Base-by-base conservation (phyloP, 208 protist species). In the Leishmania mexicana region DNA sequence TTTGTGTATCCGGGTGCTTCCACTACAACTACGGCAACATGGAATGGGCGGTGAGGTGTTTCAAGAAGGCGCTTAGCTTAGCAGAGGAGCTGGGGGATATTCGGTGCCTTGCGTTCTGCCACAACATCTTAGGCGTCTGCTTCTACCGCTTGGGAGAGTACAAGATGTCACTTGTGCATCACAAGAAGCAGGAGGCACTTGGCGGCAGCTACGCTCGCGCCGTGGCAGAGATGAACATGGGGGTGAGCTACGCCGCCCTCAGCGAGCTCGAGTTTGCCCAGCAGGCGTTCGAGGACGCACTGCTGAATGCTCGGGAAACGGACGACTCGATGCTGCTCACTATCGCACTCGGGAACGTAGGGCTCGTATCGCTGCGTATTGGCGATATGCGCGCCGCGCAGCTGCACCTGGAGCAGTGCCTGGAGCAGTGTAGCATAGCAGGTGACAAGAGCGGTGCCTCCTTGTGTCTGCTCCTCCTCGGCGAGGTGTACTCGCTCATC, bases 161-260 rank as follows among this genome's bases (percentile, higher is more conserved):
- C 83, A 96, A 96, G 74, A 86, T 89, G 78, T 65, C 95, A 42
- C 85, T 98, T 13, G 71, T 97, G 42, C 92, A 97, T 64, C 88
- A 98, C 89, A 95, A 95, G 76, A 88, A 95, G 81, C 95, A 96
- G 81, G 91, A 95, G 83, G 65, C 92, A 57, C 91, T 98, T 62
- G 93, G 91, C 4, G 91, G 87, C n/a, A 83, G 84, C 72, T 98
- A 96, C 86, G 86, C 87, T 53, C 83, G 87, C 17, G 86, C 93
- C n/a, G 92, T 98, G 31, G 93, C 94, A 35, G 85, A 96, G 82
- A 96, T 93, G 57, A 98, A 98, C 83, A 94, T 97, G 90, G 94
- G 89, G 19, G 89, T 98, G 49, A 88, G 88, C 81, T 98, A 98
- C 78, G 83, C 88, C 38, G 94, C 93, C 15, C 83, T 97, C n/a